Conservation (phyloP, 768 basidiomycete species). For the Inosperma sp. region DNA sequence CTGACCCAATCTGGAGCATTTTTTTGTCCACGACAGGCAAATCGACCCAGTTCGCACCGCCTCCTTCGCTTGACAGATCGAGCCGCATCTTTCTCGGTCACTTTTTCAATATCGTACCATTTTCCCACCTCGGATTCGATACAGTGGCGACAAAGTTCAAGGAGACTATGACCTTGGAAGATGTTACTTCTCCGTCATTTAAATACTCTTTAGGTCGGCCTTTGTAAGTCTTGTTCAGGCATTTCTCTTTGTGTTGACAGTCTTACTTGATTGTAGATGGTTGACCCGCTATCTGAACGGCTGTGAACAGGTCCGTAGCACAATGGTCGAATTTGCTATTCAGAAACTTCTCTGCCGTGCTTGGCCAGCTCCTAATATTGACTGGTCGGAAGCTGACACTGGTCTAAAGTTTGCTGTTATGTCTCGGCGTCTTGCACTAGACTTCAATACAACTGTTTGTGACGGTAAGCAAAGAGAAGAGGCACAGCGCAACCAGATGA, state of each 20-base stretch:
- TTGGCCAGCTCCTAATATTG: background rate
- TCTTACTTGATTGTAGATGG: background rate
- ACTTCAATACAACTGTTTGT: background rate
- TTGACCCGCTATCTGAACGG: background rate
- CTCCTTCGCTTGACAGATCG: background rate
- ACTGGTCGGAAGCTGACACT: too few species aligned
- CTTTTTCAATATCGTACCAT: background rate
- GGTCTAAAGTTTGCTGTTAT: background rate
- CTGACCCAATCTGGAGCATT: constrained; percentile 3
- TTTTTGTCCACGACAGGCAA: constrained; percentile 1
- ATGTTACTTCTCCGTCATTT: background rate
- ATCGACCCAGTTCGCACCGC: background rate
- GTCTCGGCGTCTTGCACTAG: constrained; percentile 1
- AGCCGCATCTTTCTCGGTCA: background rate
- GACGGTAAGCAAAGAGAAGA: background rate
- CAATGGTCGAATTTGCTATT: background rate
- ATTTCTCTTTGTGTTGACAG: background rate
- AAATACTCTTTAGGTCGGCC: background rate
- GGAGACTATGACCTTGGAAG: background rate
- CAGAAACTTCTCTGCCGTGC: constrained; percentile 1
- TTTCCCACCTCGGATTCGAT: background rate
- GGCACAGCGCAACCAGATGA: constrained; percentile 1
- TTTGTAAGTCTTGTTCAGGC: constrained; percentile 1
- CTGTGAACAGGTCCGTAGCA: background rate
- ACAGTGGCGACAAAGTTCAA: background rate